Conservation (phyloP, 805 yeast genomes). For the Saccharomycopsis sp. region DNA sequence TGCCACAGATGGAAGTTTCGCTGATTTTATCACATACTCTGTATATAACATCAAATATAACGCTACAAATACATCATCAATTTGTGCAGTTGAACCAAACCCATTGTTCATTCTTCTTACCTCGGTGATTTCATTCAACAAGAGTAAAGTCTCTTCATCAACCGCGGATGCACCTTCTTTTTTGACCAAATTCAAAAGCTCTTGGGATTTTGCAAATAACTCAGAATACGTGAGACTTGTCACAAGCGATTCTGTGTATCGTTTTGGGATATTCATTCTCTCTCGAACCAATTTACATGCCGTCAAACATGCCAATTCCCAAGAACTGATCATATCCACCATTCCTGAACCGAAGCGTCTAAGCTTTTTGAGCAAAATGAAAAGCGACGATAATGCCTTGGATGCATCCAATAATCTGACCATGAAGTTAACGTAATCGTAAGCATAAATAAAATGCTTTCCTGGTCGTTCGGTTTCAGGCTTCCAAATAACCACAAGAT, state of each 20-base stretch:
- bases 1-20: conserved; percentile 4
- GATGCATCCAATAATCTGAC: conserved; percentile 47
- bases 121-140: conserved; percentile 48
- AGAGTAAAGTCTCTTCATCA: conserved; percentile 35
- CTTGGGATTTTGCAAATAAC: conserved; percentile 36
- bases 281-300: conserved; percentile 47
- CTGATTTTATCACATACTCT: conserved; percentile 7
- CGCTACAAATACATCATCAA: conserved; percentile 67
- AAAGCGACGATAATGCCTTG: conserved; percentile 52
- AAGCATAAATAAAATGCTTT: conserved; percentile 75
- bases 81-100: conserved; percentile 66
- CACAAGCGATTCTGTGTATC: conserved; percentile 47
- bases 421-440: conserved; percentile 59
- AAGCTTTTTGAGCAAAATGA: conserved; percentile 61
- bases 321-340: conserved; percentile 54
- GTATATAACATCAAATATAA: conserved; percentile 47
- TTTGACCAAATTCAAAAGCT: conserved; percentile 25
- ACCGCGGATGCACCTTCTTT: conserved; percentile 30
- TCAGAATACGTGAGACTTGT: conserved; percentile 38
- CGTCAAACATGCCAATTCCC: conserved; percentile 55
- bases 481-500: conserved; percentile 83
- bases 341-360: conserved; percentile 73
- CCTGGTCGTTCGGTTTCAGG: conserved; percentile 92
- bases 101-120: conserved; percentile 72
- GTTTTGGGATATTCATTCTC: conserved; percentile 36